These are phyloP conservation scores for Eustoma russellianum DNA, from an alignment of 257 asterid genomes.

Conservation along the genomic window DNA sequence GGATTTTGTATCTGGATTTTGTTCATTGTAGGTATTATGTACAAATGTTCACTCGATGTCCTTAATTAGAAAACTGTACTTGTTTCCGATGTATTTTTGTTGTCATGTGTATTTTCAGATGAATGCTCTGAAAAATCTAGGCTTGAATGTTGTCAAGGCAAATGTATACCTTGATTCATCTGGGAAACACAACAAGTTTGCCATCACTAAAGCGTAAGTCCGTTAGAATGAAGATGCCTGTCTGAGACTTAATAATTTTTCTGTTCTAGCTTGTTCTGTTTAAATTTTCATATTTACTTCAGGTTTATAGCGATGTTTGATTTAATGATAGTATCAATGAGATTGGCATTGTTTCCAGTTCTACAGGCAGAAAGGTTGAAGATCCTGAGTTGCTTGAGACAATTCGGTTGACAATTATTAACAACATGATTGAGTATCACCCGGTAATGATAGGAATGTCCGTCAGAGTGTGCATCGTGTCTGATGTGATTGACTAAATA, in stretches of 20 bases:
- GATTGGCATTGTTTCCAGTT: constrained; percentile 35
- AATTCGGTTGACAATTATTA: constrained; percentile 91
- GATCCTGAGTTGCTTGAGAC: constrained; percentile 98
- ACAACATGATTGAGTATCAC: constrained; percentile 82
- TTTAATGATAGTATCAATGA: background rate
- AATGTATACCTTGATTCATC: constrained; percentile 87
- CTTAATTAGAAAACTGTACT: background rate
- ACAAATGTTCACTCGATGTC: background rate
- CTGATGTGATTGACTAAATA: too few relatives aligned
- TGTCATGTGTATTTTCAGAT: constrained; percentile 44
- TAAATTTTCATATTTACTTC: background rate
- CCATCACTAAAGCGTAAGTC: constrained; percentile 81
- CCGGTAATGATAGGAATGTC: constrained; percentile 45
- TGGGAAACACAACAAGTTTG: constrained; percentile 89
- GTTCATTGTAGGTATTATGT: background rate
- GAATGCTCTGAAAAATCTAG: constrained; percentile 76
- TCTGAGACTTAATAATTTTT: background rate
- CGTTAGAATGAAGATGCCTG: background rate
- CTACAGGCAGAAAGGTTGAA: constrained; percentile 82
- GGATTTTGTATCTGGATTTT: background rate
- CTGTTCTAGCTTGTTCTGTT: background rate
- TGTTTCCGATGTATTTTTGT: constrained; percentile 16
- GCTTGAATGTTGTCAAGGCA: constrained; percentile 89
- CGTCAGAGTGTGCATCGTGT: too few relatives aligned
- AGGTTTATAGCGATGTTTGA: constrained; percentile 1